phyloP scores from a whole-genome alignment of 805 yeast species.

The Metschnikowia baotianmanensis region DNA sequence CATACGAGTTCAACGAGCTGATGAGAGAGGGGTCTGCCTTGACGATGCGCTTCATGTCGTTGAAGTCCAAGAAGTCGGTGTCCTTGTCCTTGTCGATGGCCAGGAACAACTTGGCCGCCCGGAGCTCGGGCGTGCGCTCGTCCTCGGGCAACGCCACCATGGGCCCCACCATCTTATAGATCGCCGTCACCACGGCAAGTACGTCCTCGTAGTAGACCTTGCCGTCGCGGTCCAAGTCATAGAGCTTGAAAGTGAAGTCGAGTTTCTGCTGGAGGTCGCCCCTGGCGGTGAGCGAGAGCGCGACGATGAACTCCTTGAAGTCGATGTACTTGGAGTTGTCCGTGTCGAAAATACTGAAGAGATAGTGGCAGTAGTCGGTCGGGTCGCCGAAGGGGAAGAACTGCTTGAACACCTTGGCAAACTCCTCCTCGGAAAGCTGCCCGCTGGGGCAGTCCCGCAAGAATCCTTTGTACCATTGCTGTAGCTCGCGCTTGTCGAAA shows the following conservation, averaged over 20 bases:
- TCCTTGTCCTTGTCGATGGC: slow-evolving; percentile 69
- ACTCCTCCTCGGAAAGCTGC: slow-evolving; percentile 80
- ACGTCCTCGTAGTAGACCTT: slow-evolving; percentile 73
- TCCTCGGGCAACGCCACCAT: slow-evolving; percentile 88
- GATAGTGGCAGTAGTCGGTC: slow-evolving; percentile 80
- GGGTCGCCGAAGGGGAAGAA: slow-evolving; percentile 99
- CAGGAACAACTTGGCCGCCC: slow-evolving; percentile 78
- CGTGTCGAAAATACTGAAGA: slow-evolving; percentile 85
- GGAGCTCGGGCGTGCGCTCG: slow-evolving; percentile 85
- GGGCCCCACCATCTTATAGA: slow-evolving; percentile 93
- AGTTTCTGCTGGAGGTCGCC: slow-evolving; percentile 84
- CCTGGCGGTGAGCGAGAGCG: slow-evolving; percentile 80
- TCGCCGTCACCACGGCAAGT: slow-evolving; percentile 73
- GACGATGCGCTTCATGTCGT: slow-evolving; percentile 80
- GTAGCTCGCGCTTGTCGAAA: slow-evolving; percentile 89
- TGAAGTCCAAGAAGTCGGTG: slow-evolving; percentile 62
- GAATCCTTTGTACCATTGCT: slow-evolving; percentile 98
- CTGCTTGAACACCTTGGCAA: slow-evolving; percentile 88
- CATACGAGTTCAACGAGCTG: slow-evolving; percentile 74
- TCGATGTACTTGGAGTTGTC: slow-evolving; percentile 80
- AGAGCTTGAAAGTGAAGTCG: slow-evolving; percentile 84
- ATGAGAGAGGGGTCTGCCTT: slow-evolving; percentile 75
- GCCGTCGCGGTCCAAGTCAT: slow-evolving; percentile 82
- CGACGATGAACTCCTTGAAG: slow-evolving; percentile 88
- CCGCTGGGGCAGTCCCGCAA: slow-evolving; percentile 92